Evolutionary conservation across 495 filamentous ascomycete species (phyloP), one percentile per base, ranked within the genome.

Genomic region (Aspergillus biplanus): DNA sequence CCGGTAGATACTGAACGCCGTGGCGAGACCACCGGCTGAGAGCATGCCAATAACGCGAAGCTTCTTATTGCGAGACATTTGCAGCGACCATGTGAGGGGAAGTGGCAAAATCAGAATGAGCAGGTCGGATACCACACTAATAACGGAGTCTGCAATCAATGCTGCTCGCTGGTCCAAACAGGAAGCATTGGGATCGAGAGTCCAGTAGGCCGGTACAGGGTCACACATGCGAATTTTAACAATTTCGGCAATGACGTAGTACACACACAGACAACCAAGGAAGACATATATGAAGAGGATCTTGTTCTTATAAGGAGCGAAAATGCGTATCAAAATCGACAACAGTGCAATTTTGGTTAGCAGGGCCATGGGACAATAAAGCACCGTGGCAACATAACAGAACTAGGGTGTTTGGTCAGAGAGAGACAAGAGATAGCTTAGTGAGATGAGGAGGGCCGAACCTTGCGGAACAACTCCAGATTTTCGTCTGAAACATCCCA

Each of bases 281-380:
- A 81, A 68, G 65, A 73, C 65, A 65, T 80, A 76, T 58, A 82
- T 81, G 64, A 78, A 74, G 46, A 71, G 67, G 32, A 80, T 70
- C 44, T 74, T 78, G 47, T 58, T 65, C 8, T 67, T 69, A 67
- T 75, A 80, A 4, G 79, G 77, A 7, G 73, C 59, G 74, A 83
- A 82, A 63, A 82, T 75, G 44, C 81, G 79, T 27, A 73, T 75
- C 6, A 83, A 66, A 59, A 83, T 80, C 0, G 78, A 69, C 1
- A 83, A 72, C n/a, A 83, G 74, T 50, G 80, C 74, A 57, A 82
- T 62, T 64, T 83, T 83, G 59, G 73, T 71, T 59, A 78, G 71
- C 18, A 81, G 73, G 13, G 77, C 78, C 72, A 78, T 81, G 7
- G 81, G 81, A 31, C 77, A 82, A 67, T 83, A 83, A 50, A 82